Evolutionary conservation across 2,329 filamentous ascomycete species (phyloP).

Genomic region (Nothopassalora personata): DNA sequence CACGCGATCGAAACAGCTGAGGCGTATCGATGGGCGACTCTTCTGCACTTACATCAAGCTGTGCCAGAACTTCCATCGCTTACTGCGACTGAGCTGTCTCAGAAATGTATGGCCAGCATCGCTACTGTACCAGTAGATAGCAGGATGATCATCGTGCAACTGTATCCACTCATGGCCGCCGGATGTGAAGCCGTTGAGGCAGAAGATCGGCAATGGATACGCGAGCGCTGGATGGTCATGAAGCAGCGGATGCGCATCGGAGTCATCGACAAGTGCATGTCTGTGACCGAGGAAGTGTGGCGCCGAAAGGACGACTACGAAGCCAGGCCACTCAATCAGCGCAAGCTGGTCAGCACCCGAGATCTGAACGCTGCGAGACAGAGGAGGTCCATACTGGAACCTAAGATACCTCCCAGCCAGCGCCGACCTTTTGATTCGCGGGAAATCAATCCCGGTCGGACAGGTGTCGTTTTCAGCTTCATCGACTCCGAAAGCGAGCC

Average conservation of each 20-base stretch:
- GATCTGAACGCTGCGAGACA: conserved; percentile 27
- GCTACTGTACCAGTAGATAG: conserved; percentile 59
- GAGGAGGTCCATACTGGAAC: conserved; percentile 20
- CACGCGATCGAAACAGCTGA: conserved; percentile 63
- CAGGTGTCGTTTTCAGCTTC: conserved; percentile 32
- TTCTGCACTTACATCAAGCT: conserved; percentile 62
- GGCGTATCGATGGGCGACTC: conserved; percentile 61
- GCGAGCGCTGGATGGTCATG: conserved; percentile 58
- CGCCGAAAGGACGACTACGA: conserved; percentile 53
- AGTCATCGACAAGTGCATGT: conserved; percentile 60
- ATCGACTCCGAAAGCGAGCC: conserved; percentile 17
- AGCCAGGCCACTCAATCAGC: conserved; percentile 29
- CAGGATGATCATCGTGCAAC: conserved; percentile 62
- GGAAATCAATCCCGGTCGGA: conserved; percentile 25
- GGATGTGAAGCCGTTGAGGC: conserved; percentile 57
- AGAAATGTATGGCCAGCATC: conserved; percentile 56
- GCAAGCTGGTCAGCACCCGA: conserved; percentile 34
- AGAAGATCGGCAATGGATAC: conserved; percentile 61
- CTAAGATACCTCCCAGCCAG: conserved; percentile 1
- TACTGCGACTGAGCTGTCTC: conserved; percentile 53
- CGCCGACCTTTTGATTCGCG: conserved; percentile 12
- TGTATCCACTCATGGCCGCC: conserved; percentile 63
- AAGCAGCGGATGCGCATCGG: conserved; percentile 59
- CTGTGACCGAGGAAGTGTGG: conserved; percentile 65
- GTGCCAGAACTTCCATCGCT: conserved; percentile 62